phyloP scores from a whole-genome alignment of 768 basidiomycete species.

The Asterophora lycoperdoides region DNA sequence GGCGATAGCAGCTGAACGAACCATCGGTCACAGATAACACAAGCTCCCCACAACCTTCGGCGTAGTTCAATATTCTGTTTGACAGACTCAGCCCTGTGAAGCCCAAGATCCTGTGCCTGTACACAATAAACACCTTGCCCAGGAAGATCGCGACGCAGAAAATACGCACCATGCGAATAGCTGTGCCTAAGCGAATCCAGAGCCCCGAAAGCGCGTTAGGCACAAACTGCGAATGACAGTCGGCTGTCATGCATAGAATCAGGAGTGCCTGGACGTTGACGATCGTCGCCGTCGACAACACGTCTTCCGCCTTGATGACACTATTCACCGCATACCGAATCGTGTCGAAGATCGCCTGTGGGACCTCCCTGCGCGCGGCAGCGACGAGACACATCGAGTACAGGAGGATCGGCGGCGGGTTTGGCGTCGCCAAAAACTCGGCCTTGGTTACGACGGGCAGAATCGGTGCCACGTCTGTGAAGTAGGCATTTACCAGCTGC shows the following conservation, averaged over 20 bases:
- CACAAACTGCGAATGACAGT: conserved; percentile 87
- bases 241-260: conserved; percentile 82
- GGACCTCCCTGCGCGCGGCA: conserved; percentile 78
- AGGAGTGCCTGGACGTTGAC: conserved; percentile 86
- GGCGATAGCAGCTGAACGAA: conserved; percentile 30
- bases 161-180: conserved; percentile 81
- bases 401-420: conserved; percentile 76
- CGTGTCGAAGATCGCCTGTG: conserved; percentile 83
- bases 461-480: conserved; percentile 81
- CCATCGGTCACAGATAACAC: conserved; percentile 94
- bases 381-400: conserved; percentile 95
- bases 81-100: conserved; percentile 88
- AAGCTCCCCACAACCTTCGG: conserved; percentile 89
- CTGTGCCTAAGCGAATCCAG: conserved; percentile 82
- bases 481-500: conserved; percentile 87
- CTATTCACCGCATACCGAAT: conserved; percentile 85
- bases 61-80: conserved; percentile 82
- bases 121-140: conserved; percentile 8
- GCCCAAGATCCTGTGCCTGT: conserved; percentile 93
- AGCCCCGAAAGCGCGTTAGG: conserved; percentile 81
- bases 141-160: not conserved
- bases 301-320: conserved; percentile 85
- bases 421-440: conserved; percentile 77
- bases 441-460: conserved; percentile 85
- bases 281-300: conserved; percentile 81